Evolutionary conservation across 371 early-diverging fungal genomes (phyloP).

Genomic region (Vittaforma corneae): DNA sequence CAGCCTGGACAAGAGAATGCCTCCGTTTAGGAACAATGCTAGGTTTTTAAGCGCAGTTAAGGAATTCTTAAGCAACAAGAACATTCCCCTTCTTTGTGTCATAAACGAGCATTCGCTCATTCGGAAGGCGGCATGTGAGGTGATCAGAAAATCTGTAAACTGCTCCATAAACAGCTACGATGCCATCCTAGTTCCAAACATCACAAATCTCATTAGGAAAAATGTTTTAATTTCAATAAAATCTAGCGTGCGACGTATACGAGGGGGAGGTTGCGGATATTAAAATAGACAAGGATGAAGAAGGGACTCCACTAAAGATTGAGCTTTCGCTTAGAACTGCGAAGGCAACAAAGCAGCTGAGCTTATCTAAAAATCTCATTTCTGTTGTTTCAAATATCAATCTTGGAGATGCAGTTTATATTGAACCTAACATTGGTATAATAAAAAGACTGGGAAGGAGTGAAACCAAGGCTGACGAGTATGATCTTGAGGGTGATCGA

Average conservation of each 20-base stretch:
- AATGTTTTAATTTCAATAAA: not conserved
- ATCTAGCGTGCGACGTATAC: constrained; percentile 36
- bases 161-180: not conserved
- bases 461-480: constrained; percentile 49
- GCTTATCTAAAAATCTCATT: constrained; percentile 24
- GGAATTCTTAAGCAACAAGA: not conserved
- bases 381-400: constrained; percentile 32
- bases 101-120: not conserved
- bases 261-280: constrained; percentile 57
- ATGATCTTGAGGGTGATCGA: constrained; percentile 54
- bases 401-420: constrained; percentile 55
- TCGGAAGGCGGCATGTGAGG: not conserved
- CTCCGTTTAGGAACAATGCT: not conserved
- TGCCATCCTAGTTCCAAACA: not conserved
- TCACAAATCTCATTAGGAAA: not conserved
- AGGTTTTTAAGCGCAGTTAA: not conserved
- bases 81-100: not conserved
- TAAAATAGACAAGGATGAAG: constrained; percentile 40
- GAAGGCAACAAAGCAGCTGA: constrained; percentile 47
- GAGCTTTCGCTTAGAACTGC: constrained; percentile 37
- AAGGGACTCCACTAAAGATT: constrained; percentile 34
- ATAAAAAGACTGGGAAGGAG: constrained; percentile 55
- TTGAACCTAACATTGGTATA: constrained; percentile 45
- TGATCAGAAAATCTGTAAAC: not conserved
- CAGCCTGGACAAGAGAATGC: not conserved